Evolutionary conservation across 106 monocot species (phyloP), one percentile per base, ranked within the genome.

Genomic region (Amphibolis antarctica): DNA sequence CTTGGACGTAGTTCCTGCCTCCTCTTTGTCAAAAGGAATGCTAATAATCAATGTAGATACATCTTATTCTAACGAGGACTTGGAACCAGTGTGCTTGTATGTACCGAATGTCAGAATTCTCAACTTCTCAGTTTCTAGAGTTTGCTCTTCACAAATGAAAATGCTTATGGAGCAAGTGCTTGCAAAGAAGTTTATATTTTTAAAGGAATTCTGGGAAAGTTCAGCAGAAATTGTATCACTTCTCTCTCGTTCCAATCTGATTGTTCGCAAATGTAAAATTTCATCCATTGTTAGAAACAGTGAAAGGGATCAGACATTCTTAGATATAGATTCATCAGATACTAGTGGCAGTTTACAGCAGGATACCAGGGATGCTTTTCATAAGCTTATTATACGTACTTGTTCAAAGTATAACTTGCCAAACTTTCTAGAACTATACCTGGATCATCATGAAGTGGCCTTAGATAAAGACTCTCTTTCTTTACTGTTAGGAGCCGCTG

Each of bases 171-270:
- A 90, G 66, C 67, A 75, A 80, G 77, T 82, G 66, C 66, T 98
- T 47, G 96, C 96, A 10, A 83, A 77, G 65, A 82, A 82, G 23
- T 66, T 69, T 68, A 87, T 98, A 66, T 98, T 98, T 25, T 23
- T 98, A 65, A 84, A 87, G 80, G 76, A 84, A 45, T 80, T 72
- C 42, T 98, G 96, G 96, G 69, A 80, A 62, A 78, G 67, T 71
- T 71, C 65, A 44, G 48, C 66, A 54, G 90, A 98, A 46, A 67
- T 98, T 25, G 45, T 90, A 28, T 29, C 75, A 22, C 74, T 98
- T 74, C 72, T 90, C 82, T 73, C 75, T 54, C 70, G 76, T 42
- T 80, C 96, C 21, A 80, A 80, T 14, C 77, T 87, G 50, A 50
- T 88, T 61, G 57, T 71, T 28, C 49, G 69, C 55, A 23, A 28